These are phyloP conservation scores for Pseudogymnoascus sp. DNA, from an alignment of 2,329 filamentous ascomycete genomes.

Conservation along the genomic window DNA sequence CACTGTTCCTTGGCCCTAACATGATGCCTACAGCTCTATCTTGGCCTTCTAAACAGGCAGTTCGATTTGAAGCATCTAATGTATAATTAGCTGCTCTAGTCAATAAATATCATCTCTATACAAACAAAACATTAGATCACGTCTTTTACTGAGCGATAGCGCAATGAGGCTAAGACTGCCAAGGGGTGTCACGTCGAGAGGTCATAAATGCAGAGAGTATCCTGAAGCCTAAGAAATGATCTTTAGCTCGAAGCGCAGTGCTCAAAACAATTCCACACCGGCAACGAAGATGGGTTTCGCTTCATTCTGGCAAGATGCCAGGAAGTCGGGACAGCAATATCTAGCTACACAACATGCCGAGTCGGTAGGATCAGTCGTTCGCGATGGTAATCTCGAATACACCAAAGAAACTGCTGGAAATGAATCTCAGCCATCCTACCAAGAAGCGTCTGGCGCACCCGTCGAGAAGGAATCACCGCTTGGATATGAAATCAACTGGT, in stretches of 20 bases:
- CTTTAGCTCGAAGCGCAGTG: constrained; percentile 1
- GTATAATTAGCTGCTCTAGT: neutral
- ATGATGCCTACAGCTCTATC: constrained; percentile 1
- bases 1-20: neutral
- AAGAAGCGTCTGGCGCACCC: constrained; percentile 55
- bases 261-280: neutral
- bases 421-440: constrained; percentile 39
- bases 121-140: neutral
- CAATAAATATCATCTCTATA: neutral
- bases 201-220: neutral
- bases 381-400: constrained; percentile 18
- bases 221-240: neutral
- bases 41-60: neutral
- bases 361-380: neutral
- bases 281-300: constrained; percentile 4
- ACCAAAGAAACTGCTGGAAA: constrained; percentile 37
- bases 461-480: constrained; percentile 52
- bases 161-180: neutral
- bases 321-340: constrained; percentile 6
- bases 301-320: constrained; percentile 6
- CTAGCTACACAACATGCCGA: constrained; percentile 1
- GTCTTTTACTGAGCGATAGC: constrained; percentile 3
- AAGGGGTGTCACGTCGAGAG: neutral
- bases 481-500: constrained; percentile 49
- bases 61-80: neutral